These are phyloP conservation scores for Saccharata proteae DNA, from an alignment of 2,329 filamentous ascomycete genomes.

Conservation along the genomic window DNA sequence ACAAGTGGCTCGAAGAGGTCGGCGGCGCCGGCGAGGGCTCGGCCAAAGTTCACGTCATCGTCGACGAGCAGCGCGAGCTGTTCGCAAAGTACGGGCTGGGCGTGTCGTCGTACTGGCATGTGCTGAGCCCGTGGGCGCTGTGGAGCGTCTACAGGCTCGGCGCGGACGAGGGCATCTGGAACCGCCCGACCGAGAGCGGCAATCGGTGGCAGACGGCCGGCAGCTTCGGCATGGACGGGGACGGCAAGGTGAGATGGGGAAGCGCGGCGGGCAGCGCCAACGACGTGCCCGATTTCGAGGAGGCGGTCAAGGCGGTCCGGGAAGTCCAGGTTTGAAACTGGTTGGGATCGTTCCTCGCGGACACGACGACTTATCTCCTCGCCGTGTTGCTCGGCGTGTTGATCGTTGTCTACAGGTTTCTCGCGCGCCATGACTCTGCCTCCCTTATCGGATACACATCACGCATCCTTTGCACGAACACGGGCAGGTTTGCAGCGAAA, in stretches of 20 bases:
- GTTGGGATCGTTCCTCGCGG: no score
- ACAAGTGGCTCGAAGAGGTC: constrained; percentile 21
- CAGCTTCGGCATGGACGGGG: constrained; percentile 47
- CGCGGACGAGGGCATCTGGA: constrained; percentile 53
- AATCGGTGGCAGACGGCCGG: constrained; percentile 57
- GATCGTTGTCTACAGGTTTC: no score
- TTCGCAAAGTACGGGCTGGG: constrained; percentile 58
- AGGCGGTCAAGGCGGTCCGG: constrained; percentile 28
- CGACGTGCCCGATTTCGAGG: constrained; percentile 42
- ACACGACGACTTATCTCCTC: no score
- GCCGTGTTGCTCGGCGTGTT: no score
- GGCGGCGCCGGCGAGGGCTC: constrained; percentile 39
- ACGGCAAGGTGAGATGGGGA: constrained; percentile 43
- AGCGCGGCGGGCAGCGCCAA: constrained; percentile 37
- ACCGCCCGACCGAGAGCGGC: constrained; percentile 52
- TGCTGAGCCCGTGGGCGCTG: constrained; percentile 47
- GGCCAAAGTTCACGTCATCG: constrained; percentile 45
- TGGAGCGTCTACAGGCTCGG: constrained; percentile 47
- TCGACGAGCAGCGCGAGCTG: constrained; percentile 47
- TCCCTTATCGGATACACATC: no score
- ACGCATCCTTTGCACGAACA: no score
- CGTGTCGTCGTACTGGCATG: constrained; percentile 48
- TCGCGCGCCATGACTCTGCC: no score
- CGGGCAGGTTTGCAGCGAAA: no score
- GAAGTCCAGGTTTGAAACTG: no score